Percentiles rank a stretch among this genome's conserved stretches.
Conservation (phyloP, 768 basidiomycete genomes). For the Leccinum aurantiacum region DNA sequence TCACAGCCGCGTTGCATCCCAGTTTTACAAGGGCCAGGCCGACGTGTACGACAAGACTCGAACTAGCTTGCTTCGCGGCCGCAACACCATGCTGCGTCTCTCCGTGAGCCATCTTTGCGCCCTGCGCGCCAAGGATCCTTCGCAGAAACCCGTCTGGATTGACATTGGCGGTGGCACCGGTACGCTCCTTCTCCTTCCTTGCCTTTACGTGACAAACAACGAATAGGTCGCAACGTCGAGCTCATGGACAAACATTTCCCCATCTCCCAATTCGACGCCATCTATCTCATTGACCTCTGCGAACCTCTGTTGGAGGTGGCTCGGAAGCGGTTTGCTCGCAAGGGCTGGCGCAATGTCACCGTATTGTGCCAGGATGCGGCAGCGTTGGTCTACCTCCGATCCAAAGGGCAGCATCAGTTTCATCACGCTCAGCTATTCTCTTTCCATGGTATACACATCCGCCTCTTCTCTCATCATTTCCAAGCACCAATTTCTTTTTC, state of each 20-base stretch:
- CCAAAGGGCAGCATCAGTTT: slow-evolving; percentile 56
- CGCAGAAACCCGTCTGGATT: too few species aligned
- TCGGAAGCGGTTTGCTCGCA: slow-evolving; percentile 42
- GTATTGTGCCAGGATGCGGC: slow-evolving; percentile 47
- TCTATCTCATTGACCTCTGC: slow-evolving; percentile 74
- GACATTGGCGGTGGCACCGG: too few species aligned
- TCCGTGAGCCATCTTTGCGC: slow-evolving; percentile 52
- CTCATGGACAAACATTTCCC: slow-evolving; percentile 43
- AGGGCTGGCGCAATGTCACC: slow-evolving; percentile 73
- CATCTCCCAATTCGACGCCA: slow-evolving; percentile 58
- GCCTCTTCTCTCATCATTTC: slow-evolving; percentile 1
- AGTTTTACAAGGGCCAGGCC: too few species aligned
- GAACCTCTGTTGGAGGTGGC: slow-evolving; percentile 70
- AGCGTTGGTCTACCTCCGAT: slow-evolving; percentile 40
- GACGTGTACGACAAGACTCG: too few species aligned
- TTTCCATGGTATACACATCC: slow-evolving; percentile 45
- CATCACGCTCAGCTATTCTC: slow-evolving; percentile 54
- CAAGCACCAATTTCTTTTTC: background rate
- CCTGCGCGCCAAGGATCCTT: too few species aligned
- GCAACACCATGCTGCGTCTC: slow-evolving; percentile 33
- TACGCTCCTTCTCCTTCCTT: too few species aligned
- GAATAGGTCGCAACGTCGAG: too few species aligned
- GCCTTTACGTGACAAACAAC: too few species aligned
- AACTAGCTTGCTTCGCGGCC: too few species aligned
- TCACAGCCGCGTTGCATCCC: too few species aligned